phyloP scores from a whole-genome alignment of 495 filamentous ascomycete species.

The Hyphodiscus hymeniophilus region DNA sequence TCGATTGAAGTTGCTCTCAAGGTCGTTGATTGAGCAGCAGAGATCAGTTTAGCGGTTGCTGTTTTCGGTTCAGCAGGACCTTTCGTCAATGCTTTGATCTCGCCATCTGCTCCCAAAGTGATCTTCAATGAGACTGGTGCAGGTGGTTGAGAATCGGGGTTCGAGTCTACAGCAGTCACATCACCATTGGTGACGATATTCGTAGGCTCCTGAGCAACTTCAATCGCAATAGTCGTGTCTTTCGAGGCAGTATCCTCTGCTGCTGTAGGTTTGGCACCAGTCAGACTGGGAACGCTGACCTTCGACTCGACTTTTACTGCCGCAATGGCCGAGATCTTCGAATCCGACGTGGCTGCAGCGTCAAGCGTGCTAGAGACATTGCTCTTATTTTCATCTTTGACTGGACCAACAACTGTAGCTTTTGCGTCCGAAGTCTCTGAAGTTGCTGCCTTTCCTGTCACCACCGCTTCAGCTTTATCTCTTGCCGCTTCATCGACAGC shows the following conservation, averaged over 20 bases:
- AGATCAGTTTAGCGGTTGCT: background rate
- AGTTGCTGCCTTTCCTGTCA: background rate
- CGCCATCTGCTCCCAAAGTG: slow-evolving; percentile 9
- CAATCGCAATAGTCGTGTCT: background rate
- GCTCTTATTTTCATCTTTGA: too few species aligned
- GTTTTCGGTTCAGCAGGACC: background rate
- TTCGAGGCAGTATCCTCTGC: background rate
- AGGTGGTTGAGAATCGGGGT: background rate
- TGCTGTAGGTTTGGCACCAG: background rate
- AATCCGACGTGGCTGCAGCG: too few species aligned
- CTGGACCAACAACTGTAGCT: too few species aligned
- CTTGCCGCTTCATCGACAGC: background rate
- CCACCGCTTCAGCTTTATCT: background rate
- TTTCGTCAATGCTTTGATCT: slow-evolving; percentile 5
- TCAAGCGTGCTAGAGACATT: too few species aligned
- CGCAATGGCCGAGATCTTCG: too few species aligned
- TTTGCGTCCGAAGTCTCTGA: too few species aligned
- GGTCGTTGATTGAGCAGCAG: background rate
- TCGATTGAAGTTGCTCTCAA: background rate
- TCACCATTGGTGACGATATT: background rate
- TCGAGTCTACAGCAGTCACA: background rate
- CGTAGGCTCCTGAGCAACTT: slow-evolving; percentile 1
- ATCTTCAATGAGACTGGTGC: slow-evolving; percentile 10
- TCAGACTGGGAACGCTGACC: background rate
- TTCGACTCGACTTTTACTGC: too few species aligned